Conservation (phyloP, 192 early-diverging fungal species). For the Coemansia reversa region DNA sequence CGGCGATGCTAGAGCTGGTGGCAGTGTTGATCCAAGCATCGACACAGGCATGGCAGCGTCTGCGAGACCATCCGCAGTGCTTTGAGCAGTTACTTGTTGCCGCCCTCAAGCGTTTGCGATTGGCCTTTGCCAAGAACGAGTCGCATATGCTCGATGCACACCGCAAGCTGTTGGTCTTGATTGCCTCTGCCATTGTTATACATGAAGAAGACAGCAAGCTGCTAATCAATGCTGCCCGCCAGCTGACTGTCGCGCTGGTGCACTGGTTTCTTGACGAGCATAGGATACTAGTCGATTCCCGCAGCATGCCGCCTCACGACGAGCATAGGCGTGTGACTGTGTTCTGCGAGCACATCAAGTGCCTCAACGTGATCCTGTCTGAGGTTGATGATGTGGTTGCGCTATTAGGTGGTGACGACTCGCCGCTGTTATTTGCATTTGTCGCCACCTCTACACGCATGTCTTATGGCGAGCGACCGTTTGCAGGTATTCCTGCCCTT, state of each 20-base stretch:
- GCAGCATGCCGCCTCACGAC: neutral
- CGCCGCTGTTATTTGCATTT: constrained; percentile 50
- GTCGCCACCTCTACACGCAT: constrained; percentile 47
- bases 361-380: constrained; percentile 45
- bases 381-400: constrained; percentile 43
- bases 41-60: constrained; percentile 14
- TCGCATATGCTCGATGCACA: constrained; percentile 30
- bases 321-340: constrained; percentile 19
- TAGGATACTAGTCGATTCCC: constrained; percentile 11
- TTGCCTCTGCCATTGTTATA: constrained; percentile 34
- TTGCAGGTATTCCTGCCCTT: constrained; percentile 19
- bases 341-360: constrained; percentile 44
- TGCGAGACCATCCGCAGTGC: constrained; percentile 10
- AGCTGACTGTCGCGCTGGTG: constrained; percentile 28
- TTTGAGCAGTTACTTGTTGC: constrained; percentile 35
- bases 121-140: constrained; percentile 25
- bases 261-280: constrained; percentile 49
- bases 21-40: constrained; percentile 31
- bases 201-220: constrained; percentile 31
- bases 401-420: constrained; percentile 44
- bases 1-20: constrained; percentile 29
- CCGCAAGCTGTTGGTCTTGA: constrained; percentile 32
- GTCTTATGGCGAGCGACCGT: constrained; percentile 35
- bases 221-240: constrained; percentile 29
- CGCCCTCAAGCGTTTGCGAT: constrained; percentile 18